Base-by-base conservation (phyloP, 768 basidiomycete species). In the Lactifluus volemus region DNA sequence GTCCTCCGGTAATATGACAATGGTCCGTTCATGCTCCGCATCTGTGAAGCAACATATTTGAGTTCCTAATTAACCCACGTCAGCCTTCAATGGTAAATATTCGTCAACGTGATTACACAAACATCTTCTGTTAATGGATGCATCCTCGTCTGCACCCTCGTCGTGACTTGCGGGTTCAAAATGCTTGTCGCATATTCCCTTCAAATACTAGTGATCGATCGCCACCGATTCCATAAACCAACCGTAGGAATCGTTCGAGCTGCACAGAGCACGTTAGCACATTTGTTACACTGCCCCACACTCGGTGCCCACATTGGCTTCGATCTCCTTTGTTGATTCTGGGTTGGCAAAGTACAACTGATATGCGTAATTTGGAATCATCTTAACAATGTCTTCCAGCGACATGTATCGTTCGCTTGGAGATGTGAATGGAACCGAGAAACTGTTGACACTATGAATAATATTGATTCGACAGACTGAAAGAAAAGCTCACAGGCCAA, bases 1-100 rank as follows among this genome's bases (percentile, higher is more conserved):
- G 74, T 70, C 2, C 86, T 89, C 36, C 88, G 81, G 64, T 90
- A 91, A 69, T 88, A 92, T 59, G 86, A 87, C n/a, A 89, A 70
- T 3, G 89, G 86, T 2, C 86, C 88, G 19, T 77, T 75, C 82
- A 92, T 83, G 25, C 77, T 74, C 29, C 71, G 64, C 19, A 82
- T 77, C 58, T 79, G 72, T 5, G 75, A 68, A 15, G 76, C 25
- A 65, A 87, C 84, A 61, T 80, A 80, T 21, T 77, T 69, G 17
- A 81, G 70, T 67, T 89, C 87, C 85, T 25, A 25, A 25, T 34
- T 86, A 66, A n/a, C 21, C 4, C 4, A 12, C 15, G 10, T 48
- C 58, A 60, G 56, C 49, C 41, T 53, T 48, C 9, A 38, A 34
- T 19, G 30, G 19, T 11, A n/a, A 19, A 19, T 5, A 3, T 21